These are phyloP conservation scores for Amanita inopinata DNA, from an alignment of 768 basidiomycete genomes.

Conservation along the genomic window DNA sequence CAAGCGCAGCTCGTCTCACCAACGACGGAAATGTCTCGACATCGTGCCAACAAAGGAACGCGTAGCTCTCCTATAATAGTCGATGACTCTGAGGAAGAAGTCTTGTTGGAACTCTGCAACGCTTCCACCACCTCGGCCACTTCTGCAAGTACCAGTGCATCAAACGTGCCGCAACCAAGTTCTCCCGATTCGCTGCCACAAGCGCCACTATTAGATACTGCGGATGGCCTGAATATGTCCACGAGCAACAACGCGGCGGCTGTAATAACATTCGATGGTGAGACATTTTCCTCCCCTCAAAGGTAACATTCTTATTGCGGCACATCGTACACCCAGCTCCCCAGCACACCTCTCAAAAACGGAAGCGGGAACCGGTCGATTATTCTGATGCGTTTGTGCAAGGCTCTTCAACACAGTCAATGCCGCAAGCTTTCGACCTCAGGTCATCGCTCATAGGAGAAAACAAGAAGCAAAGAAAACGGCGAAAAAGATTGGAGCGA, in stretches of 20 bases:
- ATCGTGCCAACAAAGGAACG: conserved; percentile 13
- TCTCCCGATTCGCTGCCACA: too few species aligned
- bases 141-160: conserved; percentile 8
- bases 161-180: too few species aligned
- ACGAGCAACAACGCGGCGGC: too few species aligned
- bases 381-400: not conserved
- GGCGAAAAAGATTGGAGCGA: conserved; percentile 26
- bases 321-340: not conserved
- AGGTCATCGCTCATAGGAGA: conserved; percentile 8
- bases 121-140: conserved; percentile 10
- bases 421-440: not conserved
- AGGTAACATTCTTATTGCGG: too few species aligned
- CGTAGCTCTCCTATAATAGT: conserved; percentile 26
- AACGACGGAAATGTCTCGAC: not conserved
- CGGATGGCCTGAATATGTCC: too few species aligned
- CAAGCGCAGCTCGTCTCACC: not conserved
- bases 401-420: not conserved
- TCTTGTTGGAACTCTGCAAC: conserved; percentile 20
- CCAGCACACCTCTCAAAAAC: not conserved
- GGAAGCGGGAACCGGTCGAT: not conserved
- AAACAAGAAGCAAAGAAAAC: conserved; percentile 33
- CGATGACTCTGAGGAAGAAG: conserved; percentile 34
- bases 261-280: too few species aligned
- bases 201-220: too few species aligned
- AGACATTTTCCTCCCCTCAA: too few species aligned